These are phyloP conservation scores for Myriangium duriaei DNA, from an alignment of 2,329 filamentous ascomycete genomes.

Conservation along the genomic window DNA sequence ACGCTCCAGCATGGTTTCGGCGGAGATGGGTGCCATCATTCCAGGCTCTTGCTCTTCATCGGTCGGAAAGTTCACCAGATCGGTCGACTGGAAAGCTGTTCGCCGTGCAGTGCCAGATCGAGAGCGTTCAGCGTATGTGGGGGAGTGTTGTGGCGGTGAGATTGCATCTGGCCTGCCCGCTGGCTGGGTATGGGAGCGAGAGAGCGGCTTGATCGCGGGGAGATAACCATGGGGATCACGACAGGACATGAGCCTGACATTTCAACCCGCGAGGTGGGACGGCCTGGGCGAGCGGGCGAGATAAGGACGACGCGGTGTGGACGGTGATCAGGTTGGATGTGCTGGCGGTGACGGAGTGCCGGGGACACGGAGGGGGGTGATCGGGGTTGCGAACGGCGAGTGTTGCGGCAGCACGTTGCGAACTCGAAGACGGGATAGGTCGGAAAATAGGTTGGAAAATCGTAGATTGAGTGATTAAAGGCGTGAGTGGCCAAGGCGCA, in stretches of 20 bases:
- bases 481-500: too few species aligned
- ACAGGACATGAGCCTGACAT: conserved; percentile 11
- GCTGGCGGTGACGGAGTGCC: conserved; percentile 4
- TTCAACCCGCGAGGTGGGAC: conserved; percentile 4
- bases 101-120: too few species aligned
- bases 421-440: too few species aligned
- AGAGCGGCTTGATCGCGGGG: conserved; percentile 7
- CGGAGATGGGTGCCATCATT: background rate
- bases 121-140: too few species aligned
- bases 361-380: too few species aligned
- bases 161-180: conserved; percentile 1
- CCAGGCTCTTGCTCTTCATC: background rate
- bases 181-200: conserved; percentile 5
- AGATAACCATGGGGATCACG: conserved; percentile 7
- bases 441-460: too few species aligned
- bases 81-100: too few species aligned
- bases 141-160: background rate
- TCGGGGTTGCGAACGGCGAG: too few species aligned
- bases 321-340: conserved; percentile 1
- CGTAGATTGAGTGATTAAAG: too few species aligned
- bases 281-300: background rate
- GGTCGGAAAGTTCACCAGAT: too few species aligned
- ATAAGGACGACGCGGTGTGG: background rate
- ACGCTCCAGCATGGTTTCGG: conserved; percentile 6
- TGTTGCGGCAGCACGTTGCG: too few species aligned